Conservation (phyloP, 1,284 basidiomycete genomes). For the Agroathelia rolfsii region DNA sequence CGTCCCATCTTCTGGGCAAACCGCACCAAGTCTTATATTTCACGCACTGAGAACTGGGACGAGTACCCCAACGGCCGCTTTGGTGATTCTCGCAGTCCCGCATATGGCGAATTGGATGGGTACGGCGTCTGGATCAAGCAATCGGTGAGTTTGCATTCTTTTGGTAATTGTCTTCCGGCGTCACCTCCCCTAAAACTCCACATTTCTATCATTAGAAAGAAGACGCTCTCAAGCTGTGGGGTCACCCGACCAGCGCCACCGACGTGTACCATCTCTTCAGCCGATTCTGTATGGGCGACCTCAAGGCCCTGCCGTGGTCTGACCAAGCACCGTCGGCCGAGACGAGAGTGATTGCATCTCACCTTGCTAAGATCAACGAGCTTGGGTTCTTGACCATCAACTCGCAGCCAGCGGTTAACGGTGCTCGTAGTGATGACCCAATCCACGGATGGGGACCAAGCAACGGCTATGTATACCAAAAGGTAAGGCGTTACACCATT, state of each 20-base stretch:
- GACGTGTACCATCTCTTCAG: slow-evolving; percentile 75
- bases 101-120: slow-evolving; percentile 95
- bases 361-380: slow-evolving; percentile 80
- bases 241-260: slow-evolving; percentile 56
- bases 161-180: neutral
- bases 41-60: slow-evolving; percentile 95
- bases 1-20: slow-evolving; percentile 97
- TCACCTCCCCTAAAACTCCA: slow-evolving; percentile 10
- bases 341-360: slow-evolving; percentile 73
- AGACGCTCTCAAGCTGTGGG: slow-evolving; percentile 85
- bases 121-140: slow-evolving; percentile 86
- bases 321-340: slow-evolving; percentile 81
- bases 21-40: slow-evolving; percentile 83
- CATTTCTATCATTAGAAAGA: slow-evolving; percentile 44
- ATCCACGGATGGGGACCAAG: slow-evolving; percentile 91
- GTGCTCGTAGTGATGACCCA: slow-evolving; percentile 78
- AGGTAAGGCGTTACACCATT: slow-evolving; percentile 39
- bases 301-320: slow-evolving; percentile 90
- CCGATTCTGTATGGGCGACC: slow-evolving; percentile 64
- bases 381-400: slow-evolving; percentile 96
- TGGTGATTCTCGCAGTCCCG: slow-evolving; percentile 92
- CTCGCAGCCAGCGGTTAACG: slow-evolving; percentile 96
- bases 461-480: slow-evolving; percentile 96
- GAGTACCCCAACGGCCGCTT: slow-evolving; percentile 99
- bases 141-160: slow-evolving; percentile 37